Base-by-base conservation (phyloP, 1,284 basidiomycete genomes). In the Boletus albobrunnescens region DNA sequence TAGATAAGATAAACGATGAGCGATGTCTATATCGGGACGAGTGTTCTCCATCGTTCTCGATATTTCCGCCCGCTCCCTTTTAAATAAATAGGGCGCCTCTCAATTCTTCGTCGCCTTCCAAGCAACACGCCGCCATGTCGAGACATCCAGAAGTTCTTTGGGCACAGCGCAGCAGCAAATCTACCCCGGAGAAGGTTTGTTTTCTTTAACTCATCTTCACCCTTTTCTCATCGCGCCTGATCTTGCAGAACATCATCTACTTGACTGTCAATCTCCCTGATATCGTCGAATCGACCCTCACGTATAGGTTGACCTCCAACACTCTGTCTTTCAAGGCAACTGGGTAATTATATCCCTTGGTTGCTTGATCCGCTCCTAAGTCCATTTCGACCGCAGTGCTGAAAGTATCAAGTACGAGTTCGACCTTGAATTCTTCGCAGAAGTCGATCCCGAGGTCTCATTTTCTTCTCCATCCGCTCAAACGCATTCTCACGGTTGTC, bases 91-190 rank as follows among this genome's bases (percentile, higher is more conserved):
- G 17, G 2, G 20, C 40, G 20, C 16, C 17, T 35, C 24, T 24
- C 7, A 41, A 46, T 36, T 47, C 2, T 50, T 52, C 47, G 4
- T 19, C 45, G 33, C 14, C 20, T 11, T 23, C 43, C n/a, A n/a
- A 52, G 31, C 43, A 49, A 47, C 54, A 55, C 43, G 3, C 49
- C 47, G 70, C 74, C 70, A 74, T 81, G 69, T 59, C 74, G 10
- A 61, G 67, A 52, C 89, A 93, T 70, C 91, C 93, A 36, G 91
- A 95, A 71, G 74, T 94, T 45, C 75, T 91, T 4, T 96, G 92
- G 90, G 92, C 93, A 41, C 91, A 96, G 70, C 81, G 93, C 57
- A 90, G 84, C 71, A 88, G 82, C 23, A 75, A 71, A 19, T 58
- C 71, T 9, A 79, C 76, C 19, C 74, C 82, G 38, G 77, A 77